phyloP scores from a whole-genome alignment of 179 eudicot genomes.

The Beta lomatogona region DNA sequence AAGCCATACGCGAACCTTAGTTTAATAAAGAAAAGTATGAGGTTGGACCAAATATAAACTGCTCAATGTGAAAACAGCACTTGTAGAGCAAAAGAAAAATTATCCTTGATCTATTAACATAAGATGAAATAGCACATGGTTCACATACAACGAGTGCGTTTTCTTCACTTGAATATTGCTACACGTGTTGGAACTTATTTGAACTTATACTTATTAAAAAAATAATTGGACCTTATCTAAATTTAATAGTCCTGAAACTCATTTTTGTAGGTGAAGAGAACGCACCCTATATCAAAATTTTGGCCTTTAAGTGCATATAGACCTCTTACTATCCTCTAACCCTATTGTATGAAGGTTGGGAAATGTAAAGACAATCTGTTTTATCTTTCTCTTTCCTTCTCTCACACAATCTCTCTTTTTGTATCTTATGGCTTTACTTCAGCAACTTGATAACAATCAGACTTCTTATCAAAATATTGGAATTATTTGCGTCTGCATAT shows the following conservation, averaged over 20 bases:
- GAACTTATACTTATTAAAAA: no score
- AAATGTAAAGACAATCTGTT: background rate
- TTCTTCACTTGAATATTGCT: no score
- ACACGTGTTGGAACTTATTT: no score
- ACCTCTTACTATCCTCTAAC: background rate
- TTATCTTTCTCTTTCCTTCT: background rate
- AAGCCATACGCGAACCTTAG: conserved; percentile 77
- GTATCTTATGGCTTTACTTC: background rate
- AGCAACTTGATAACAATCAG: background rate
- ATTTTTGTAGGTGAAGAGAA: no score
- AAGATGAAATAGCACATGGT: background rate
- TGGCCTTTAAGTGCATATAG: background rate
- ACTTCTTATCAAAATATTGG: background rate
- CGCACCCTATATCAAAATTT: background rate
- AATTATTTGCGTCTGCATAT: background rate
- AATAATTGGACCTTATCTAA: no score
- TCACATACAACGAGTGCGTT: background rate
- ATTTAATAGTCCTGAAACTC: no score
- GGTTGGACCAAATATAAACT: background rate
- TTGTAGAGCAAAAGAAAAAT: background rate
- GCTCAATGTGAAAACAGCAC: background rate
- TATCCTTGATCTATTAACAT: background rate
- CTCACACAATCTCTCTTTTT: background rate
- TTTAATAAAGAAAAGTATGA: background rate
- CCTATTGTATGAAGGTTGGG: background rate